Conservation (phyloP, 2,329 filamentous ascomycete genomes). For the Stromatinia cepivora region DNA sequence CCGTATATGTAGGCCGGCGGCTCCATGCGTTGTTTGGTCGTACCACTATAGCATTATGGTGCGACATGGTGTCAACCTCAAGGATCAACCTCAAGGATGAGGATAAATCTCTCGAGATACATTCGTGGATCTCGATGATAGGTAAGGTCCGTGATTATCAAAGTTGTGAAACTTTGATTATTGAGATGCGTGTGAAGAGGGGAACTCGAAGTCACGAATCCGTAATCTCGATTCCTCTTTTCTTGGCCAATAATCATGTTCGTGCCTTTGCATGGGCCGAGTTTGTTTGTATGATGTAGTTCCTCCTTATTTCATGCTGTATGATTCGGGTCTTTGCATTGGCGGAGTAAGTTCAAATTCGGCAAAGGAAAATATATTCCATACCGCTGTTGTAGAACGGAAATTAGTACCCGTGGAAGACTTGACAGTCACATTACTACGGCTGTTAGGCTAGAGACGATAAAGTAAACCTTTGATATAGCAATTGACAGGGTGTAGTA, state of each 20-base stretch:
- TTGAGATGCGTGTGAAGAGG: constrained; percentile 6
- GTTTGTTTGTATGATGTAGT: constrained; percentile 17
- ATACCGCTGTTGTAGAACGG: constrained; percentile 15
- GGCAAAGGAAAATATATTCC: constrained; percentile 17
- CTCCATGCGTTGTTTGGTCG: constrained; percentile 17
- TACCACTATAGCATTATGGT: constrained; percentile 10
- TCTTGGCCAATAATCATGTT: constrained; percentile 13
- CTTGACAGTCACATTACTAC: constrained; percentile 17
- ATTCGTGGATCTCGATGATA: constrained; percentile 24
- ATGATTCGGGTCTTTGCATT: constrained; percentile 18
- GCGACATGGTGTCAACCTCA: constrained; percentile 10
- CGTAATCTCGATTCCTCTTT: constrained; percentile 1
- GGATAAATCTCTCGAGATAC: background rate
- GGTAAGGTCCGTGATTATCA: constrained; percentile 1
- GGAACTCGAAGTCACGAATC: background rate
- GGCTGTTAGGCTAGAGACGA: background rate
- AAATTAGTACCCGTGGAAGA: constrained; percentile 9
- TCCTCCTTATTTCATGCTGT: constrained; percentile 18
- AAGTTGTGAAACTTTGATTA: constrained; percentile 5
- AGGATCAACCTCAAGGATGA: constrained; percentile 11
- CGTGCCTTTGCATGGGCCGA: constrained; percentile 8
- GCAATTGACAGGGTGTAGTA: background rate
- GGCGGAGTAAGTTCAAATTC: constrained; percentile 9
- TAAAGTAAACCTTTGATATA: constrained; percentile 4
- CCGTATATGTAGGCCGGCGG: constrained; percentile 21